Conservation (phyloP, 805 yeast species). For the Ogataea sp. region DNA sequence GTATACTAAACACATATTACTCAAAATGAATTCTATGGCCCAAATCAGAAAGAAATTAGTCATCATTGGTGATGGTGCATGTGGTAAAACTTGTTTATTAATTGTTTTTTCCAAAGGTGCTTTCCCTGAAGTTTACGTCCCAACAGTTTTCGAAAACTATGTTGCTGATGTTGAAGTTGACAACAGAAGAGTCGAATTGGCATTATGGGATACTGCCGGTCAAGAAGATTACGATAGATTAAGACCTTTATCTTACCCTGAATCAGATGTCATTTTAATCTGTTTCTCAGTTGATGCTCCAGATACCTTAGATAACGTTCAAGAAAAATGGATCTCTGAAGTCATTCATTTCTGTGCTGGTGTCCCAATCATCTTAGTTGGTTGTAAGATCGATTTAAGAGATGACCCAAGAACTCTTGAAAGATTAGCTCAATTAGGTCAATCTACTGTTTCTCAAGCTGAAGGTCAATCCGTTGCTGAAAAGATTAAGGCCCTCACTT, state of each 20-base stretch:
- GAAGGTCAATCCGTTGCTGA: conserved; percentile 87
- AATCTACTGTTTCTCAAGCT: conserved; percentile 70
- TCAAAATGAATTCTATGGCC: conserved; percentile 36
- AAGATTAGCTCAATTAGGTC: conserved; percentile 63
- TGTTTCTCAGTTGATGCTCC: conserved; percentile 90
- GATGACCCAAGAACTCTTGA: conserved; percentile 73
- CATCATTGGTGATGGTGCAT: conserved; percentile 96
- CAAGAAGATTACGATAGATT: conserved; percentile 96
- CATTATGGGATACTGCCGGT: conserved; percentile 98
- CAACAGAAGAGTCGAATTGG: conserved; percentile 87
- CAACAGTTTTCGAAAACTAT: conserved; percentile 95
- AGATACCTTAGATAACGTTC: conserved; percentile 87
- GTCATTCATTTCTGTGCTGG: conserved; percentile 91
- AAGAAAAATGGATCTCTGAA: conserved; percentile 94
- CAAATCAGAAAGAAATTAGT: conserved; percentile 74
- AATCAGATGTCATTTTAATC: conserved; percentile 82
- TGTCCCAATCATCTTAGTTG: conserved; percentile 86
- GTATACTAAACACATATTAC: background rate
- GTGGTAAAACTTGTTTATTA: conserved; percentile 90
- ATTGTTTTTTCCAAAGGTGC: conserved; percentile 82
- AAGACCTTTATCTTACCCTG: conserved; percentile 88
- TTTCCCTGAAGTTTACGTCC: conserved; percentile 91
- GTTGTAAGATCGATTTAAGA: conserved; percentile 87
- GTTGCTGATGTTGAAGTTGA: conserved; percentile 93
- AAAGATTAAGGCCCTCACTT: conserved; percentile 79